Base-by-base conservation (phyloP, 1,284 basidiomycete genomes). In the Malassezia globosa region DNA sequence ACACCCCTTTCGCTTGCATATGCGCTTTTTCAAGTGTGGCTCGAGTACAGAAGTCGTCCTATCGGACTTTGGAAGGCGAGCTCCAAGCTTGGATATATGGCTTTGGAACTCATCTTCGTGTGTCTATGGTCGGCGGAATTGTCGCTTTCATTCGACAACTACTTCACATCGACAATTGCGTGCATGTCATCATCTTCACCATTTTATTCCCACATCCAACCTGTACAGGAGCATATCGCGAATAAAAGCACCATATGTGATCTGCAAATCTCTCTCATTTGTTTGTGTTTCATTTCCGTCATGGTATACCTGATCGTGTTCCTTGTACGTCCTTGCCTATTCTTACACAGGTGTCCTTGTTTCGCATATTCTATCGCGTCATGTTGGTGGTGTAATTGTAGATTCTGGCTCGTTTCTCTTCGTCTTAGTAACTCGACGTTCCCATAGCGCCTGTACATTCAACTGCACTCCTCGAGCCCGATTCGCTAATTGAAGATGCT, bases 101-200 rank as follows among this genome's bases (percentile, higher is more conserved):
- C 59, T 14, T 58, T 63, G 11, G 67, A 70, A 75, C 82, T 89
- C 34, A 76, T 87, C 42, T 89, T 88, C 67, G 87, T 92, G 53
- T 88, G 85, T 72, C 79, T 84, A 18, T 92, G 87, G 87, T 86
- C 85, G 51, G 84, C 86, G n/a, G 82, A 84, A 25, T 77, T 92
- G 37, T 83, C 85, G 11, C 80, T 90, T 42, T 81, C 80, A 50
- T 86, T 90, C 71, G 86, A 92, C 76, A 87, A 90, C 67, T 87
- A 83, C 73, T 87, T 89, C 73, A 89, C 87, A 3, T 86, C 86
- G 24, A 75, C 81, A 23, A 79, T 90, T 47, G 81, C 83, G 27
- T 92, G 87, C 51, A 48, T 58, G 19, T 27, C 48, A 8, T 46
- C 48, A 18, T 51, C 46, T 18, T 63, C 56, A 22, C 58, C 73